phyloP scores from a whole-genome alignment of 2,329 filamentous ascomycete genomes.

The Neonectria coccinea region DNA sequence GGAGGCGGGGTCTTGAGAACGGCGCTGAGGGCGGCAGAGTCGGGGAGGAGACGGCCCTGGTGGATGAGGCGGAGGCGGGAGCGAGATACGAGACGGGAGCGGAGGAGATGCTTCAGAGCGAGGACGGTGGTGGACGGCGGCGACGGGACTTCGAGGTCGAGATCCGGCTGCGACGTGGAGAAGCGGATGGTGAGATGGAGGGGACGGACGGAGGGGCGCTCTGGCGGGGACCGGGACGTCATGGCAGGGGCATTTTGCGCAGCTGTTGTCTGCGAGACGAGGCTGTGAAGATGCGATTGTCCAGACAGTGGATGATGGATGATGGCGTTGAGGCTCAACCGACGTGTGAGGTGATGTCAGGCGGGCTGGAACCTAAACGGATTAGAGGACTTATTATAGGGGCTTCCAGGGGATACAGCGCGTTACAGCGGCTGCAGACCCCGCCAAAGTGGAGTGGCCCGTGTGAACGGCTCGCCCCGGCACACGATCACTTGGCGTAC shows the following conservation, averaged over 20 bases:
- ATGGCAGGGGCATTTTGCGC: slow-evolving; percentile 45
- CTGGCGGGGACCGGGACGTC: slow-evolving; percentile 38
- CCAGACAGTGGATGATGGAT: neutral
- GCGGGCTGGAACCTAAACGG: slow-evolving; percentile 3
- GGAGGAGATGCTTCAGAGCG: slow-evolving; percentile 85
- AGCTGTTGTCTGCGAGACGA: slow-evolving; percentile 1
- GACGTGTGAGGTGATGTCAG: slow-evolving; percentile 31
- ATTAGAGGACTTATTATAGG: slow-evolving; percentile 4
- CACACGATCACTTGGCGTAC: slow-evolving; percentile 12
- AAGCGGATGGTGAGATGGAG: slow-evolving; percentile 91
- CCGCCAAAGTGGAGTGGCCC: slow-evolving; percentile 24
- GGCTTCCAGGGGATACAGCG: slow-evolving; percentile 27
- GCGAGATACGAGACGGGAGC: slow-evolving; percentile 74
- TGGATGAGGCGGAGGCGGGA: slow-evolving; percentile 90
- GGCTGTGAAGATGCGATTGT: slow-evolving; percentile 3
- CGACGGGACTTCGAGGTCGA: slow-evolving; percentile 78
- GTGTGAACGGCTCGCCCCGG: slow-evolving; percentile 18
- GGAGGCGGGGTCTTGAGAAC: slow-evolving; percentile 75
- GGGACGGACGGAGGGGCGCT: slow-evolving; percentile 50
- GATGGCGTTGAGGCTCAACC: slow-evolving; percentile 20
- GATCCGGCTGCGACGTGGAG: slow-evolving; percentile 84
- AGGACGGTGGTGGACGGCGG: slow-evolving; percentile 79
- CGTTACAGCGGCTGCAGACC: slow-evolving; percentile 17
- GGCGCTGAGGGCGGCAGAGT: slow-evolving; percentile 74
- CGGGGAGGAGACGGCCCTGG: slow-evolving; percentile 85